Conservation (phyloP, 2,329 filamentous ascomycete species). For the Plectosphaerella cucumerina region DNA sequence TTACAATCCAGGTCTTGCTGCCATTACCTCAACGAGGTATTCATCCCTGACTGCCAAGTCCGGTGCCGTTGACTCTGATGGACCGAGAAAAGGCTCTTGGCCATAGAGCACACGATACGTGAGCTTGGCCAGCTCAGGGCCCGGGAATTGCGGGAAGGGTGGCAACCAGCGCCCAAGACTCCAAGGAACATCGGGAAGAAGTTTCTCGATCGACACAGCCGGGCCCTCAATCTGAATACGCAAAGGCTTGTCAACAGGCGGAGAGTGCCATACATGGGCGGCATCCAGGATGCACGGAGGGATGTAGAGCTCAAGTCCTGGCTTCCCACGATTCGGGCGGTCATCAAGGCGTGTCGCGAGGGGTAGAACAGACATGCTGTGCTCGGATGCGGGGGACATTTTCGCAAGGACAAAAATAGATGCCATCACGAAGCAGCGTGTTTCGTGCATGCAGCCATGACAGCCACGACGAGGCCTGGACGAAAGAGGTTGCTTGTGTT, state of each 20-base stretch:
- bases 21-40: constrained; percentile 8
- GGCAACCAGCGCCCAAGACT: neutral
- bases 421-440: no score
- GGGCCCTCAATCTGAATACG: constrained; percentile 18
- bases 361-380: neutral
- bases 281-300: constrained; percentile 12
- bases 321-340: neutral
- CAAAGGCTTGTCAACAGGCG: constrained; percentile 9
- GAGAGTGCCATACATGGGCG: constrained; percentile 10
- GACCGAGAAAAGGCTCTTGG: neutral
- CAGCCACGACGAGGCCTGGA: no score
- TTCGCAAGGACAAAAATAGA: no score
- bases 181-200: constrained; percentile 11
- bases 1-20: neutral
- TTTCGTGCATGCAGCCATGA: no score
- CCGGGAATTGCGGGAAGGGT: constrained; percentile 13
- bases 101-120: constrained; percentile 12
- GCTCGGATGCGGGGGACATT: no score
- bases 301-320: constrained; percentile 12
- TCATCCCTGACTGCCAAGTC: constrained; percentile 15
- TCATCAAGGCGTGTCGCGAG: neutral
- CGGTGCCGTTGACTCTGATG: neutral
- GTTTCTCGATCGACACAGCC: constrained; percentile 10
- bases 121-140: constrained; percentile 10
- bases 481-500: no score